These are phyloP conservation scores for Geotrichum cucujoidarum DNA, from an alignment of 1,139 yeast species.

Conservation along the genomic window DNA sequence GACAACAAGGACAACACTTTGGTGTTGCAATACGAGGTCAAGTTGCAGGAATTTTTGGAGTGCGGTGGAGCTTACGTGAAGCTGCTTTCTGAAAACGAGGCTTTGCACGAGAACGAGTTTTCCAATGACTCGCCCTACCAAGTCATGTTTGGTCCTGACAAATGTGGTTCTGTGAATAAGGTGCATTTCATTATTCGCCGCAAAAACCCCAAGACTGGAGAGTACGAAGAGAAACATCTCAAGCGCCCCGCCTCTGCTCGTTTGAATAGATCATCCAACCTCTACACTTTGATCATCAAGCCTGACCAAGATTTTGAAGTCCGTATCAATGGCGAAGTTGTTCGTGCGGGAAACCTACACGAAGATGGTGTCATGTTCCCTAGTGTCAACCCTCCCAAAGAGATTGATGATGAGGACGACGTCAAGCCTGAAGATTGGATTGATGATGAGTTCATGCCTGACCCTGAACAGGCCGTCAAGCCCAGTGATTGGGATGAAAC, in stretches of 20 bases:
- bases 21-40: conserved; percentile 85
- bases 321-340: conserved; percentile 73
- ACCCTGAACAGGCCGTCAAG: conserved; percentile 55
- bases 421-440: conserved; percentile 77
- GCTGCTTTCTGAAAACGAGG: conserved; percentile 52
- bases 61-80: conserved; percentile 92
- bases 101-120: conserved; percentile 46
- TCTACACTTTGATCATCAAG: conserved; percentile 71
- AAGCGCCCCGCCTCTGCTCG: conserved; percentile 63
- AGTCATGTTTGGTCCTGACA: conserved; percentile 93
- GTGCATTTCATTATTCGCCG: conserved; percentile 70
- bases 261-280: conserved; percentile 48
- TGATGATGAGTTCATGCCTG: conserved; percentile 59
- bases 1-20: conserved; percentile 57
- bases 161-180: conserved; percentile 74
- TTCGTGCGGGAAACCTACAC: conserved; percentile 61
- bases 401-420: conserved; percentile 58
- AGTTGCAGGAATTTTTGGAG: conserved; percentile 64
- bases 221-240: conserved; percentile 64
- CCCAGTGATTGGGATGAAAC: conserved; percentile 82
- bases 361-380: conserved; percentile 55
- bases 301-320: conserved; percentile 67
- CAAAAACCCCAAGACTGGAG: conserved; percentile 51
- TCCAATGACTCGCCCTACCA: conserved; percentile 66
- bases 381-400: conserved; percentile 56